A percentile compares a stretch with the other conserved stretches of the same genome.
Evolutionary conservation across 2,329 filamentous ascomycete genomes (phyloP).

Genomic region (Cercospora canescens): DNA sequence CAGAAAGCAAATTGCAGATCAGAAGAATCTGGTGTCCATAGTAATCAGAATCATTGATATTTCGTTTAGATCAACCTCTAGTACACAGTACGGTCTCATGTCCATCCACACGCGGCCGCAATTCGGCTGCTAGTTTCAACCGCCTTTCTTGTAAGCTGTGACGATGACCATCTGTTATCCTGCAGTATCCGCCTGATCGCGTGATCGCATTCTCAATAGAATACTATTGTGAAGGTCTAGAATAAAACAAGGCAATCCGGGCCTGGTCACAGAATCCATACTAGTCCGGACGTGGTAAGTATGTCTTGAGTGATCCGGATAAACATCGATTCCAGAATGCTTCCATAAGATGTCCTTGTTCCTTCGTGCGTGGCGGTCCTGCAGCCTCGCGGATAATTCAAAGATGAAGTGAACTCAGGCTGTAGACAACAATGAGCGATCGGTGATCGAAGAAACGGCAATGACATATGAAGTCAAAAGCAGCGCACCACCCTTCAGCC

Average conservation of each 20-base stretch:
- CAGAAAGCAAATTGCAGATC: no score
- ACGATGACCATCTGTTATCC: neutral
- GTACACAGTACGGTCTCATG: no score
- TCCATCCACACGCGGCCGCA: no score
- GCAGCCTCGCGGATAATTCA: no score
- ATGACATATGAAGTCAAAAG: no score
- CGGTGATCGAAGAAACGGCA: no score
- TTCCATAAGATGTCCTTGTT: neutral
- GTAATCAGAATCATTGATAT: neutral
- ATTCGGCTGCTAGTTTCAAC: neutral
- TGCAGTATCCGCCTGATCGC: neutral
- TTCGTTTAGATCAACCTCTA: no score
- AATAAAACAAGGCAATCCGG: neutral
- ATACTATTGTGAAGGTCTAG: neutral
- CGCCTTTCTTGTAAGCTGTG: neutral
- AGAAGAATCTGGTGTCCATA: neutral
- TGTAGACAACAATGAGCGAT: no score
- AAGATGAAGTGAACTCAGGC: no score
- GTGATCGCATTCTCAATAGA: neutral
- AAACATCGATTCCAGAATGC: neutral
- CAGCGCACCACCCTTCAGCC: no score
- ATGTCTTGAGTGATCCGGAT: neutral
- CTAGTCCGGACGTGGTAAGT: neutral
- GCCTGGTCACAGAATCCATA: neutral
- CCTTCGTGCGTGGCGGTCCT: neutral